These are phyloP conservation scores for Eucalyptus curtisii DNA, from an alignment of 345 rosid species.

Conservation along the genomic window DNA sequence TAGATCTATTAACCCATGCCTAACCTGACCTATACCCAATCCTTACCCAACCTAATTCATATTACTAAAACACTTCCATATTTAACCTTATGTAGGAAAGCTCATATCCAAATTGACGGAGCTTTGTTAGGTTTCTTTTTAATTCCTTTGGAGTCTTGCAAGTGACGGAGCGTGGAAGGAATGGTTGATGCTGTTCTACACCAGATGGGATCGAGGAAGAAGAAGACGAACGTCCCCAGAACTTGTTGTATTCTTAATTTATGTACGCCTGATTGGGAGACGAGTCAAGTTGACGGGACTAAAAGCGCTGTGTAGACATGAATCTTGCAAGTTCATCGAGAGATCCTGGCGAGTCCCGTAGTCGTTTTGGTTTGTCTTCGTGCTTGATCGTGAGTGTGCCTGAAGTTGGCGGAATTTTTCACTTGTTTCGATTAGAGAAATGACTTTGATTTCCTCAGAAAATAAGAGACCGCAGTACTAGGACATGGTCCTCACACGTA, in stretches of 20 bases:
- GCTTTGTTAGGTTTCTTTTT: background rate
- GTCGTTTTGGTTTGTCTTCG: background rate
- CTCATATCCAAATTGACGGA: too few relatives aligned
- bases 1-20: too few relatives aligned
- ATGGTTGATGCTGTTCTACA: background rate
- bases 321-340: background rate
- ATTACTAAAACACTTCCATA: too few relatives aligned
- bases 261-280: background rate
- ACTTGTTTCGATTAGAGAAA: background rate
- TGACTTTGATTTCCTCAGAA: background rate
- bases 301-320: background rate
- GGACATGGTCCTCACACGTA: background rate
- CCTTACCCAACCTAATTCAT: too few relatives aligned
- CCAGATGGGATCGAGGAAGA: background rate
- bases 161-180: background rate
- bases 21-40: too few relatives aligned
- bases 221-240: background rate
- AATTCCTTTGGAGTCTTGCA: background rate
- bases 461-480: background rate
- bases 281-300: background rate
- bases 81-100: too few relatives aligned
- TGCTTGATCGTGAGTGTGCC: background rate
- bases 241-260: background rate
- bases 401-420: background rate
- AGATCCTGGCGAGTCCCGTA: background rate